Evolutionary conservation across 2,329 filamentous ascomycete species (phyloP), one percentile per base, ranked within the genome.

Genomic region (Periconia macrospinosa): DNA sequence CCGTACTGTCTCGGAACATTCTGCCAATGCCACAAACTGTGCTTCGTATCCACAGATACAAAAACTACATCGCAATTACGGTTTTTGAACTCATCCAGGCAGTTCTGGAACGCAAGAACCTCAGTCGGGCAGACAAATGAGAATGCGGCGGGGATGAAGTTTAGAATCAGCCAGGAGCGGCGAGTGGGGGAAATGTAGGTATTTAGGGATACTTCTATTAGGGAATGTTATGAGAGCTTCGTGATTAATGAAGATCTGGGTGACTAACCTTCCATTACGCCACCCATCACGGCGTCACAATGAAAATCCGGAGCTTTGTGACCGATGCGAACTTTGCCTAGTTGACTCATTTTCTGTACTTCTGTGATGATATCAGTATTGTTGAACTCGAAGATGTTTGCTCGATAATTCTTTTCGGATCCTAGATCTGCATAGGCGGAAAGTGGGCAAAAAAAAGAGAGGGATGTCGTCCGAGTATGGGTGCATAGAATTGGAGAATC

Each of bases 121-220:
- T 69, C 67, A 13, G 64, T 69, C 0, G 65, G 67, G 30, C 68
- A 71, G 3, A 71, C 65, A 44, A 68, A 71, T 30, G 60, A 65
- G 47, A 70, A 71, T 8, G 68, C 67, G 3, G 63, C 63, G 6
- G 68, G 67, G 8, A 69, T 69, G 50, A 70, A 71, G 10, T 70
- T 52, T 6, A 71, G 47, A 10, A 70, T 62, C n/a, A 69, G 57
- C 65, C 68, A 69, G n/a, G 56, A 30, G 37, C 41, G 23, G 20
- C 45, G 33, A 46, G 45, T 19, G 33, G 52, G 50, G 10, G 42
- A 55, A 37, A 69, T 63, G 41, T 65, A 70, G 14, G 65, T 59
- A 17, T 49, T 56, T 18, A 69, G 54, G 1, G 57, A 55, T 3
- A 66, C 61, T 40, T 68, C 68, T 69, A 20, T n/a, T 13, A n/a